Percentiles rank a stretch among this genome's conserved stretches.
phyloP scores from a whole-genome alignment of 352 stramenopile species.

The Pseudoperonospora humuli region DNA sequence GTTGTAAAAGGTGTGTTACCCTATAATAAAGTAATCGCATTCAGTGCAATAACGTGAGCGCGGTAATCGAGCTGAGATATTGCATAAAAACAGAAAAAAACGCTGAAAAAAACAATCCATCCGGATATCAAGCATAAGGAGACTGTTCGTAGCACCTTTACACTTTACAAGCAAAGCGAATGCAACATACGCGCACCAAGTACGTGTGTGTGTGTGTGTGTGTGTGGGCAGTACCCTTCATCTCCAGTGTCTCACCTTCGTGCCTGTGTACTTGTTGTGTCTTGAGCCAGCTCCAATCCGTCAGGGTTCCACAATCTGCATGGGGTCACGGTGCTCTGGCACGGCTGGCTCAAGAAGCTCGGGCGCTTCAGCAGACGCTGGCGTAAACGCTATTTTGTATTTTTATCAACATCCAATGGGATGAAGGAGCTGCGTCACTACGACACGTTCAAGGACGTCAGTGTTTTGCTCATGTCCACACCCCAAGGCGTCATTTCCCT shows the following conservation, averaged over 20 bases:
- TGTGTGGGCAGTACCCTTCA: too few species aligned
- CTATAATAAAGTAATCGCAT: too few species aligned
- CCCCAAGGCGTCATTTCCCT: conserved; percentile 69
- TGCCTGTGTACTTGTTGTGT: conserved; percentile 5
- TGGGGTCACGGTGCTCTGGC: conserved; percentile 69
- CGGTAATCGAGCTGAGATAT: too few species aligned
- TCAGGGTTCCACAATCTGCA: conserved; percentile 40
- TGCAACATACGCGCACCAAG: too few species aligned
- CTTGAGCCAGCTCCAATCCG: conserved; percentile 31
- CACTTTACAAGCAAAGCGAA: too few species aligned
- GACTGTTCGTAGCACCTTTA: too few species aligned
- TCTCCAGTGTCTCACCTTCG: conserved; percentile 1
- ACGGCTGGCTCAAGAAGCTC: conserved; percentile 81
- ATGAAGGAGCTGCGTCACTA: conserved; percentile 77
- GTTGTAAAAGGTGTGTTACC: too few species aligned
- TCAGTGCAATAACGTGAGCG: too few species aligned
- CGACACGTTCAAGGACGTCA: conserved; percentile 54
- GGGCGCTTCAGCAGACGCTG: conserved; percentile 78
- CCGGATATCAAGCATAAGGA: too few species aligned
- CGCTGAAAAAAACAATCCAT: too few species aligned
- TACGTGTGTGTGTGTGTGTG: too few species aligned
- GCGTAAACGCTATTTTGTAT: conserved; percentile 72
- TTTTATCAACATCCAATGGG: conserved; percentile 53
- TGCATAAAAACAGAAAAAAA: too few species aligned
- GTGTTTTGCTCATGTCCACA: conserved; percentile 47